phyloP scores from a whole-genome alignment of 768 basidiomycete genomes.

The Leucosporidium yakuticum region DNA sequence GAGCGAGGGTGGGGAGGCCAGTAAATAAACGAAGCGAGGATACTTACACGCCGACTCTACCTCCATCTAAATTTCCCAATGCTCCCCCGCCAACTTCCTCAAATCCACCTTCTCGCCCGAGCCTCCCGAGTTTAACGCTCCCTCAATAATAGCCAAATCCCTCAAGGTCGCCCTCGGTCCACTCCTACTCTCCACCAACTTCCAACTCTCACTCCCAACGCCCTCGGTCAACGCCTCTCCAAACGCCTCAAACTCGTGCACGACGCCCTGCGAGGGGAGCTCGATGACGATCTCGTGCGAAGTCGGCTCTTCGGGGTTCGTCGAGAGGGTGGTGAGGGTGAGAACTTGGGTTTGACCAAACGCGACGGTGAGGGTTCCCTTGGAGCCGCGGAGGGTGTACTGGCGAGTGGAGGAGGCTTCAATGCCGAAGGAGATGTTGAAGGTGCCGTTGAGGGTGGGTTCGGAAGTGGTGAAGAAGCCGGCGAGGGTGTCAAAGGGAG shows the following conservation, averaged over 20 bases:
- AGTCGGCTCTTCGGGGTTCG: background rate
- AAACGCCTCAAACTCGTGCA: conserved; percentile 29
- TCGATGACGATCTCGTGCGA: background rate
- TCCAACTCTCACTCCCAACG: conserved; percentile 47
- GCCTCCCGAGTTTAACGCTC: conserved; percentile 51
- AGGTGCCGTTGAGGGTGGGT: conserved; percentile 39
- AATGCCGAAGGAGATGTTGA: conserved; percentile 60
- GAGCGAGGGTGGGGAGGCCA: too few relatives aligned
- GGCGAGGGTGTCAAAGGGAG: conserved; percentile 73
- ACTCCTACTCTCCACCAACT: conserved; percentile 45
- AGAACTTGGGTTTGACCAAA: conserved; percentile 7
- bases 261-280: conserved; percentile 48
- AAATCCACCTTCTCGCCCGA: too few relatives aligned
- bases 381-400: conserved; percentile 57
- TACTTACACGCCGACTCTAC: too few relatives aligned
- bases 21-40: too few relatives aligned
- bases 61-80: too few relatives aligned
- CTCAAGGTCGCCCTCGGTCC: conserved; percentile 59
- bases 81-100: too few relatives aligned
- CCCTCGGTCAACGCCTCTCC: conserved; percentile 52
- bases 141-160: conserved; percentile 76
- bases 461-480: conserved; percentile 17
- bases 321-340: conserved; percentile 10
- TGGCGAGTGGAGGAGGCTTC: conserved; percentile 47
- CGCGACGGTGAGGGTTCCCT: conserved; percentile 54